These are phyloP conservation scores for Amborella trichopoda DNA, from an alignment of 164 flowering plant species.

Conservation along the genomic window DNA sequence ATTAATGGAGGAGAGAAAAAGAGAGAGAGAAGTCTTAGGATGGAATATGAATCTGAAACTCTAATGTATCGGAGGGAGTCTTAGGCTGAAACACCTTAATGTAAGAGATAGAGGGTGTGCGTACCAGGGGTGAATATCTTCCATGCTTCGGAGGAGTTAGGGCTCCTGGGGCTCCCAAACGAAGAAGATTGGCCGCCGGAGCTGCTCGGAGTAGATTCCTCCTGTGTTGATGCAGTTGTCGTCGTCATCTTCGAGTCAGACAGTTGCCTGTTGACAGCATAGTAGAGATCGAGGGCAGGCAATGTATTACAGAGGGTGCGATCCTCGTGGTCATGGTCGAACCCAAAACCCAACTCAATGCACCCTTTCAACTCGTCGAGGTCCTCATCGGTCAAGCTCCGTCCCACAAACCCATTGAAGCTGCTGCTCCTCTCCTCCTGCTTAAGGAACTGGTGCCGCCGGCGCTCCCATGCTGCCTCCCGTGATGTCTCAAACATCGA, in stretches of 20 bases:
- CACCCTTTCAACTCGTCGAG: slow-evolving; percentile 70
- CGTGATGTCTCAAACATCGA: slow-evolving; percentile 62
- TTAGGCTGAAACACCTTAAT: neutral
- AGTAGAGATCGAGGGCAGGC: slow-evolving; percentile 84
- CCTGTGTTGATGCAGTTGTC: neutral
- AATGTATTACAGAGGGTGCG: slow-evolving; percentile 52
- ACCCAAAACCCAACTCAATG: slow-evolving; percentile 85
- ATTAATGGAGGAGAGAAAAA: no score
- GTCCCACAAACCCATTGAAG: slow-evolving; percentile 11
- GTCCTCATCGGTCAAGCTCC: slow-evolving; percentile 68
- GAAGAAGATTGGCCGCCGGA: neutral
- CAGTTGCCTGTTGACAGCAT: slow-evolving; percentile 63
- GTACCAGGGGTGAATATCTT: slow-evolving; percentile 64
- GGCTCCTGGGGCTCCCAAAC: slow-evolving; percentile 40
- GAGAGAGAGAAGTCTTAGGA: no score
- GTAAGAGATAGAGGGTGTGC: neutral
- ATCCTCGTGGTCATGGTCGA: slow-evolving; percentile 52
- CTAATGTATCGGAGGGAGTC: neutral
- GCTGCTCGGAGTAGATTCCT: slow-evolving; percentile 12
- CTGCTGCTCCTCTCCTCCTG: slow-evolving; percentile 23
- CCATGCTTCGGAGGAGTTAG: slow-evolving; percentile 39
- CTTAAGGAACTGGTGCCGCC: slow-evolving; percentile 40
- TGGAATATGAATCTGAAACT: no score
- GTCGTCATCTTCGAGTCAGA: slow-evolving; percentile 9
- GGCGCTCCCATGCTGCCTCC: slow-evolving; percentile 76